These are phyloP conservation scores for Fragilaria radians DNA, from an alignment of 108 stramenopile species.

Conservation along the genomic window DNA sequence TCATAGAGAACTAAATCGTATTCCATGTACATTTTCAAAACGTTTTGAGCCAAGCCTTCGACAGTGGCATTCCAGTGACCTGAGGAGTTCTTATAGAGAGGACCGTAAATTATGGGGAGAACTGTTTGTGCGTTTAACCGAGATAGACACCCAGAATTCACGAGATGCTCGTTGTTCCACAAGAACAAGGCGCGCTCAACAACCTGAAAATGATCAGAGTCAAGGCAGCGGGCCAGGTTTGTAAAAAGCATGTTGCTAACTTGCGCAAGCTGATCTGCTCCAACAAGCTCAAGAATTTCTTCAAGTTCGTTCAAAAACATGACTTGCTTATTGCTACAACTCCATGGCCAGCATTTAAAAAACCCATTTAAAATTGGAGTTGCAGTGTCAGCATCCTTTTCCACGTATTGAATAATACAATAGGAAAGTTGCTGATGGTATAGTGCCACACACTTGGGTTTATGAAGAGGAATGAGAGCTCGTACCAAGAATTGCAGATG, in stretches of 20 bases:
- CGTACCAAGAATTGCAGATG: slow-evolving; percentile 94
- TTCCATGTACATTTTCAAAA: slow-evolving; percentile 94
- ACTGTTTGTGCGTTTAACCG: slow-evolving; percentile 85
- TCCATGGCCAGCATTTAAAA: slow-evolving; percentile 98
- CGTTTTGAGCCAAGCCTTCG: slow-evolving; percentile 94
- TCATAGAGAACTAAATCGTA: slow-evolving; percentile 85
- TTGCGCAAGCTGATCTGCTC: slow-evolving; percentile 86
- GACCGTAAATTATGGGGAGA: slow-evolving; percentile 92
- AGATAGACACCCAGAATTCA: slow-evolving; percentile 80
- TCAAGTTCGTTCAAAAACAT: slow-evolving; percentile 97
- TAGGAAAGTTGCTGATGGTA: slow-evolving; percentile 99
- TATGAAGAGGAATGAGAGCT: slow-evolving; percentile 97
- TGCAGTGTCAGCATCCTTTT: slow-evolving; percentile 98
- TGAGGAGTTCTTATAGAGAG: slow-evolving; percentile 85
- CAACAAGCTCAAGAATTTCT: slow-evolving; percentile 93
- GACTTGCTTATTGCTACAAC: slow-evolving; percentile 89
- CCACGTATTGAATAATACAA: slow-evolving; percentile 99
- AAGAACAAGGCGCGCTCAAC: slow-evolving; percentile 95
- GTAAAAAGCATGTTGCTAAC: slow-evolving; percentile 81
- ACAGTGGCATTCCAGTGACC: slow-evolving; percentile 99
- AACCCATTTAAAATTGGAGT: slow-evolving; percentile 95
- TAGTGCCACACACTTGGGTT: slow-evolving; percentile 92
- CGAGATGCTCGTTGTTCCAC: slow-evolving; percentile 98
- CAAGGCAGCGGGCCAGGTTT: slow-evolving; percentile 88
- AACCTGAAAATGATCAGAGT: slow-evolving; percentile 95